These are phyloP conservation scores for Penicillium herquei DNA, from an alignment of 495 filamentous ascomycete genomes.

Conservation along the genomic window DNA sequence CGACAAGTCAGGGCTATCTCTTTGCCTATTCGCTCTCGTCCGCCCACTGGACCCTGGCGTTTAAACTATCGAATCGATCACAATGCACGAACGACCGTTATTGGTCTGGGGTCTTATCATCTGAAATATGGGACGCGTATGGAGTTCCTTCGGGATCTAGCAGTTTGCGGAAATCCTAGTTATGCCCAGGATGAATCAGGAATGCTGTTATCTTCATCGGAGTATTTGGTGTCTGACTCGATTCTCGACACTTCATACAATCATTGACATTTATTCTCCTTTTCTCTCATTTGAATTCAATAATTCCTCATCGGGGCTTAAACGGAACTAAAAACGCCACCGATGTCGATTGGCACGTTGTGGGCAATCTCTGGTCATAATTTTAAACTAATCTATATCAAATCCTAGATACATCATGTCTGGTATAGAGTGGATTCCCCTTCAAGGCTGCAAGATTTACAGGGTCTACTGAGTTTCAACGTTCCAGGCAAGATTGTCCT, in stretches of 20 bases:
- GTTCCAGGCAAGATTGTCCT: no score
- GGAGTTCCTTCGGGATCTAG: background rate
- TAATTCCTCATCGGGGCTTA: background rate
- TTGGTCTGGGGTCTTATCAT: slow-evolving; percentile 19
- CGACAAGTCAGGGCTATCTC: background rate
- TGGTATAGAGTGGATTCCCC: slow-evolving; percentile 1
- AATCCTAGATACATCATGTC: background rate
- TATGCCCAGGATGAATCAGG: slow-evolving; percentile 15
- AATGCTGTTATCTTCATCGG: slow-evolving; percentile 26
- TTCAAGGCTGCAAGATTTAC: background rate
- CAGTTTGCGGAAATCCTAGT: slow-evolving; percentile 4
- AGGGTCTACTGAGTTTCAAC: background rate
- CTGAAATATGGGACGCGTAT: no score
- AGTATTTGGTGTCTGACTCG: slow-evolving; percentile 6
- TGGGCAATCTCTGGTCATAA: background rate
- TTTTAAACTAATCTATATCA: background rate
- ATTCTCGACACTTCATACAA: background rate
- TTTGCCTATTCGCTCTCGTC: slow-evolving; percentile 8
- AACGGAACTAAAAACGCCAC: slow-evolving; percentile 26
- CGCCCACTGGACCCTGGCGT: slow-evolving; percentile 13
- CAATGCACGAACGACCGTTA: slow-evolving; percentile 13
- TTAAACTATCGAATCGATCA: slow-evolving; percentile 26
- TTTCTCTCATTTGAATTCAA: no score
- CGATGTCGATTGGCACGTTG: slow-evolving; percentile 26
- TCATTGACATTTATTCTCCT: no score